Conservation (phyloP, 345 rosid genomes). For the Lumnitzera littorea region DNA sequence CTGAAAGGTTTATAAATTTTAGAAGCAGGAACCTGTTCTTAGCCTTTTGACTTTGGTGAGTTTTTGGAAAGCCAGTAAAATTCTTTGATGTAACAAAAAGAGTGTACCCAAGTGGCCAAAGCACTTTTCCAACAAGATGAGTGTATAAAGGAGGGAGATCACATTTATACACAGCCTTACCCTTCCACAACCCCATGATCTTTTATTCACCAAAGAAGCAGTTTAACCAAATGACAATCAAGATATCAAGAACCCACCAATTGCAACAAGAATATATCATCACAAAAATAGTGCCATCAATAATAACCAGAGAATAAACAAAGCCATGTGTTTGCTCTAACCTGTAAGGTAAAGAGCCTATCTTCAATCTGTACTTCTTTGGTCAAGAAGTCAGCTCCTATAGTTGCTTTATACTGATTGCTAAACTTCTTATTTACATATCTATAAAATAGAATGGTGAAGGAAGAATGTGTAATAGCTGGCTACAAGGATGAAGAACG, state of each 20-base stretch:
- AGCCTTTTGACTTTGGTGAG: too few species aligned
- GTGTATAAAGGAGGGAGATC: too few species aligned
- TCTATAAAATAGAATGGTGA: conserved; percentile 35
- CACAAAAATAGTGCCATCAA: background rate
- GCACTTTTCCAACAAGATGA: too few species aligned
- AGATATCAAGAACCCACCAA: background rate
- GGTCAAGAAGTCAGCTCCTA: conserved; percentile 92
- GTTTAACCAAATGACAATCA: too few species aligned
- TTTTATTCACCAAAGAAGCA: too few species aligned
- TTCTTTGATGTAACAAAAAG: too few species aligned
- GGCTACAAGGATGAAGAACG: background rate
- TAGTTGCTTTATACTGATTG: conserved; percentile 91
- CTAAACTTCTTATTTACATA: conserved; percentile 93
- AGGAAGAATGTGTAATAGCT: conserved; percentile 8
- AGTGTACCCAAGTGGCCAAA: too few species aligned
- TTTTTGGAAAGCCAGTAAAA: too few species aligned
- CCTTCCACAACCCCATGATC: too few species aligned
- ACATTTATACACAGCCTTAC: too few species aligned
- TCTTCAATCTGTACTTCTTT: conserved; percentile 94
- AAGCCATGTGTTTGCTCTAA: conserved; percentile 9
- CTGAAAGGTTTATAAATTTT: too few species aligned
- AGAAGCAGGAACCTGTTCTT: too few species aligned
- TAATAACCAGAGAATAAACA: background rate
- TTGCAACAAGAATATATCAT: background rate
- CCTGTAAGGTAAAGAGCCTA: conserved; percentile 94